A percentile compares a stretch with the other conserved stretches of the same genome.
These are phyloP conservation scores for Aspergillus sp. DNA, from an alignment of 2,329 filamentous ascomycete genomes.

Conservation along the genomic window DNA sequence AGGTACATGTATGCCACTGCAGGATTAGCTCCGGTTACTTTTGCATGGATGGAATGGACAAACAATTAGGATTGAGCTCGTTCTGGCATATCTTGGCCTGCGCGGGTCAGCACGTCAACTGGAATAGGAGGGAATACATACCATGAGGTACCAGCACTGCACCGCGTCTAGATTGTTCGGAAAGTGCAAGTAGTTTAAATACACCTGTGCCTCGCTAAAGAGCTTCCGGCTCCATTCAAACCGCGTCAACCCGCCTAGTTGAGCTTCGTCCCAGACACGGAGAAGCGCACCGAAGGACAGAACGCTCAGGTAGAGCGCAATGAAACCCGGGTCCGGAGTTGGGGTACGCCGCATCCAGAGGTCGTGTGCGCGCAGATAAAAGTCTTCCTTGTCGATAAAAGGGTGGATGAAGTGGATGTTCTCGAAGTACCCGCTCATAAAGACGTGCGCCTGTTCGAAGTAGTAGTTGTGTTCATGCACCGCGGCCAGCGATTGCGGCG, in stretches of 20 bases:
- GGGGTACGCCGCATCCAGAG: constrained; percentile 41
- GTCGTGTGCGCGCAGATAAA: constrained; percentile 44
- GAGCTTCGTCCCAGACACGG: constrained; percentile 45
- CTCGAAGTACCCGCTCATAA: constrained; percentile 51
- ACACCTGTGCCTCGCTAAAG: constrained; percentile 44
- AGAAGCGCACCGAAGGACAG: constrained; percentile 50
- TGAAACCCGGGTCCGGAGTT: constrained; percentile 42
- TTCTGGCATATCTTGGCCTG: constrained; percentile 53
- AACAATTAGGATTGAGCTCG: constrained; percentile 50
- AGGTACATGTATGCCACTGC: constrained; percentile 50
- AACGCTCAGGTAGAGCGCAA: constrained; percentile 50
- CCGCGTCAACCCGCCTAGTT: constrained; percentile 45
- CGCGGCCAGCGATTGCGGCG: constrained; percentile 17
- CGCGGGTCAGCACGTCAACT: background rate
- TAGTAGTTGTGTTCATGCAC: constrained; percentile 38
- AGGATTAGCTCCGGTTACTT: background rate
- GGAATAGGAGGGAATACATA: constrained; percentile 12
- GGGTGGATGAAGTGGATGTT: constrained; percentile 52
- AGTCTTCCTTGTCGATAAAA: constrained; percentile 48
- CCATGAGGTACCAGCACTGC: constrained; percentile 50
- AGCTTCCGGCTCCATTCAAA: constrained; percentile 50
- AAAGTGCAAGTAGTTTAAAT: constrained; percentile 42
- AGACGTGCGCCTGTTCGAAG: constrained; percentile 47
- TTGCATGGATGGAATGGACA: background rate
- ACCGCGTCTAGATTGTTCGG: constrained; percentile 51